A percentile compares a stretch with the other conserved stretches of the same genome.
phyloP scores from a whole-genome alignment of 163 green algal genomes.

The Coccomyxa subellipsoidea region DNA sequence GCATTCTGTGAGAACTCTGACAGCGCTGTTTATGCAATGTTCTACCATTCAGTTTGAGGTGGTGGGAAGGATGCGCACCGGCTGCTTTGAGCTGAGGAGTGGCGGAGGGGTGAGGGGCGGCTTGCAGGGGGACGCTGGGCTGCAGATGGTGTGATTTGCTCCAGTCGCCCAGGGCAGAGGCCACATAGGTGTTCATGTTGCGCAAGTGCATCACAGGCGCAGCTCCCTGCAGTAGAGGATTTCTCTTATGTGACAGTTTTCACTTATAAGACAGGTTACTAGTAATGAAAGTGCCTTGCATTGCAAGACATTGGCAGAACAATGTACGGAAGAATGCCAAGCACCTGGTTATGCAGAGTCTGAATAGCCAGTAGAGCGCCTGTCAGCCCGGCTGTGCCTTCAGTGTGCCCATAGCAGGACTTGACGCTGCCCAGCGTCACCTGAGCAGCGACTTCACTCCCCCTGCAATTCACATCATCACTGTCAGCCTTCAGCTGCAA shows the following conservation, averaged over 20 bases:
- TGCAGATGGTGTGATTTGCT: neutral
- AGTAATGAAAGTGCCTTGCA: no score
- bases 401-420: constrained; percentile 43
- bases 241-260: neutral
- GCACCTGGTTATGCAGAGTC: constrained; percentile 5
- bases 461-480: constrained; percentile 19
- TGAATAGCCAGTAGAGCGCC: constrained; percentile 30
- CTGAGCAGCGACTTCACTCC: constrained; percentile 20
- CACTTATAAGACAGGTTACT: no score
- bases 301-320: no score
- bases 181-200: constrained; percentile 53
- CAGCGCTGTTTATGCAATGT: no score
- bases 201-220: constrained; percentile 63
- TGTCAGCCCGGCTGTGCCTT: constrained; percentile 36
- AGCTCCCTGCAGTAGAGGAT: neutral
- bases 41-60: no score
- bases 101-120: neutral
- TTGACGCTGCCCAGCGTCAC: constrained; percentile 28
- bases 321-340: neutral
- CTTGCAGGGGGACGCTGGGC: constrained; percentile 7
- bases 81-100: neutral
- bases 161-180: constrained; percentile 42
- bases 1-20: no score
- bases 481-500: no score
- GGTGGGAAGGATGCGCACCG: no score